Conservation (phyloP, 139 green algal genomes). For the Chlorella sp. region DNA sequence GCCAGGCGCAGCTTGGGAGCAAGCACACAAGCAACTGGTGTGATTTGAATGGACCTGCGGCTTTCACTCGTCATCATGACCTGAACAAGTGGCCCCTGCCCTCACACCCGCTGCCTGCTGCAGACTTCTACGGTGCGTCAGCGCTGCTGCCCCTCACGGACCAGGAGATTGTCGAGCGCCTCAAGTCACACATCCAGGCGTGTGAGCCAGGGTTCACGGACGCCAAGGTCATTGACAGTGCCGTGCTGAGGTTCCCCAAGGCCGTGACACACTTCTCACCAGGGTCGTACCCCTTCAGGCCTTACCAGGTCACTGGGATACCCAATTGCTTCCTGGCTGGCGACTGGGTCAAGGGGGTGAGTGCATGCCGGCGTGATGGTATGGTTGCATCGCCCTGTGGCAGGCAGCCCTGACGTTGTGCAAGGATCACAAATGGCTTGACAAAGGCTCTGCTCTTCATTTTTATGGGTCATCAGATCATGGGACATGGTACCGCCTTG, state of each 20-base stretch:
- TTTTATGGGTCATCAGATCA: neutral
- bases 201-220: conserved; percentile 73
- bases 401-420: too few species aligned
- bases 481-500: neutral
- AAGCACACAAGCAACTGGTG: too few species aligned
- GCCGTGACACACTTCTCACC: conserved; percentile 83
- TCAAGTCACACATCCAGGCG: conserved; percentile 44
- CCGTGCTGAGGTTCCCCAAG: conserved; percentile 62
- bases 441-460: neutral
- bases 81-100: too few species aligned
- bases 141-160: conserved; percentile 74
- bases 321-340: conserved; percentile 65
- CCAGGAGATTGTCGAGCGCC: conserved; percentile 61
- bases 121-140: conserved; percentile 80
- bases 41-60: too few species aligned
- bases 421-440: too few species aligned
- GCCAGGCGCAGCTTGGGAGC: too few species aligned
- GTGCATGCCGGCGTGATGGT: conserved; percentile 10
- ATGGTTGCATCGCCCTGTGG: too few species aligned
- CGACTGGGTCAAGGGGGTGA: conserved; percentile 80
- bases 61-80: too few species aligned
- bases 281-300: conserved; percentile 29
- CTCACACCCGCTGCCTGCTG: too few species aligned
- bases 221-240: conserved; percentile 59
- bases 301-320: conserved; percentile 62